phyloP scores from a whole-genome alignment of 1,139 yeast genomes.

The Taiozyma sp. region DNA sequence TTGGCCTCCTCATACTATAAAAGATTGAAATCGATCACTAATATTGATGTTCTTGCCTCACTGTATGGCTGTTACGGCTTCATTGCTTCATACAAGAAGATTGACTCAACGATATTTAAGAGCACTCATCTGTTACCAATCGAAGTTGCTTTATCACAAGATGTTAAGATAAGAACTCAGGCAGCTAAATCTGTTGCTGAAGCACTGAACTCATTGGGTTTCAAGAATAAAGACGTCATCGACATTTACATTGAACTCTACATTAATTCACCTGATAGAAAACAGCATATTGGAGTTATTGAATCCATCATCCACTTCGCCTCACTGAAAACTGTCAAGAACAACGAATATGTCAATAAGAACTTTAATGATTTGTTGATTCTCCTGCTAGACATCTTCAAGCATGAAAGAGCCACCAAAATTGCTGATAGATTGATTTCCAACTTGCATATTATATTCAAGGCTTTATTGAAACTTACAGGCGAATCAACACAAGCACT shows the following conservation, averaged over 20 bases:
- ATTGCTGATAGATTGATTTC: slow-evolving; percentile 11
- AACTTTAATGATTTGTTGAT: slow-evolving; percentile 24
- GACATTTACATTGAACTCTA: slow-evolving; percentile 27
- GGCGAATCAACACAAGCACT: slow-evolving; percentile 18
- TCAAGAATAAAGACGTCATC: slow-evolving; percentile 20
- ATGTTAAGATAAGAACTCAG: slow-evolving; percentile 26
- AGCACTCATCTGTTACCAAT: slow-evolving; percentile 4
- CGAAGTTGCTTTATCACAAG: slow-evolving; percentile 18
- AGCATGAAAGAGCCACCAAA: slow-evolving; percentile 19
- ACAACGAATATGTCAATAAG: slow-evolving; percentile 23
- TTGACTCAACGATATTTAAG: slow-evolving; percentile 15
- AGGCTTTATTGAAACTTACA: slow-evolving; percentile 5
- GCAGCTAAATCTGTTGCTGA: slow-evolving; percentile 32
- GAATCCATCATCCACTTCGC: slow-evolving; percentile 31
- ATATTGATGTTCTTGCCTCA: slow-evolving; percentile 24
- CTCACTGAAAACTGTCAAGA: slow-evolving; percentile 22
- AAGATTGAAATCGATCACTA: slow-evolving; percentile 23
- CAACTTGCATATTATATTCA: slow-evolving; percentile 9
- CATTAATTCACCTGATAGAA: slow-evolving; percentile 23
- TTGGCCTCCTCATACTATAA: slow-evolving; percentile 12
- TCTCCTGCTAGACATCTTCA: slow-evolving; percentile 17
- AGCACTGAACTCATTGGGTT: slow-evolving; percentile 17
- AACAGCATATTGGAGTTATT: slow-evolving; percentile 27
- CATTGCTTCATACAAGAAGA: slow-evolving; percentile 21
- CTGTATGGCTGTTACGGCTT: slow-evolving; percentile 23